These are phyloP conservation scores for Phlegmacium glaucopus DNA, from an alignment of 768 basidiomycete genomes.

Conservation along the genomic window DNA sequence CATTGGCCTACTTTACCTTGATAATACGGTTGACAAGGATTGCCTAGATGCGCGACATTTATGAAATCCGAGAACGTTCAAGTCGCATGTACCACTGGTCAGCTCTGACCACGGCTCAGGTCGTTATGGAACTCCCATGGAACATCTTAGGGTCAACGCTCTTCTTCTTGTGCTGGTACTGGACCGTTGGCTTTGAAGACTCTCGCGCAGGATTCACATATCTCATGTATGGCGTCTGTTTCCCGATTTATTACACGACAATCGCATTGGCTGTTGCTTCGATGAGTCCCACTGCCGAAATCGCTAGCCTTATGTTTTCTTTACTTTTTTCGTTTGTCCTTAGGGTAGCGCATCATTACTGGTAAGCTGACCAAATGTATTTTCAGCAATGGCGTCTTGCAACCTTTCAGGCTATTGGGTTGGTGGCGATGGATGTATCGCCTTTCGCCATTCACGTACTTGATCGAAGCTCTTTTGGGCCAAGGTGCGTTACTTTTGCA, in stretches of 20 bases:
- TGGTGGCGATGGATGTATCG: constrained; percentile 59
- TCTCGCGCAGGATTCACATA: constrained; percentile 55
- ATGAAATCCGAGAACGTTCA: constrained; percentile 63
- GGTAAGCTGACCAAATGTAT: background rate
- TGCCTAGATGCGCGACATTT: constrained; percentile 45
- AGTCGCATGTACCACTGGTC: constrained; percentile 66
- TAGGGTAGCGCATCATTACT: constrained; percentile 11
- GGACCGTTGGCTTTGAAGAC: constrained; percentile 56
- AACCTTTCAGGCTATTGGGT: constrained; percentile 56
- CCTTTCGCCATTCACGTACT: constrained; percentile 47
- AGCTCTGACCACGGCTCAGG: constrained; percentile 49
- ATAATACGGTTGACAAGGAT: background rate
- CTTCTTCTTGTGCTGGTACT: constrained; percentile 67
- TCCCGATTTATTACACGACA: constrained; percentile 58
- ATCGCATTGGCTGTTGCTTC: constrained; percentile 58
- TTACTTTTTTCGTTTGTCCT: constrained; percentile 60
- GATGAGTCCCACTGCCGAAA: constrained; percentile 56
- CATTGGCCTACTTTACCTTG: background rate
- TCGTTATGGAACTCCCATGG: constrained; percentile 58
- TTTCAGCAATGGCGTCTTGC: constrained; percentile 62
- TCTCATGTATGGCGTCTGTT: constrained; percentile 48
- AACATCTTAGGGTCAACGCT: constrained; percentile 54
- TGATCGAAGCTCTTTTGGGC: constrained; percentile 47
- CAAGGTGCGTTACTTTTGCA: too few species aligned
- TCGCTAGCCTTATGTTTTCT: constrained; percentile 55